Conservation (phyloP, 352 stramenopile species). For the Globisporangium nunn region DNA sequence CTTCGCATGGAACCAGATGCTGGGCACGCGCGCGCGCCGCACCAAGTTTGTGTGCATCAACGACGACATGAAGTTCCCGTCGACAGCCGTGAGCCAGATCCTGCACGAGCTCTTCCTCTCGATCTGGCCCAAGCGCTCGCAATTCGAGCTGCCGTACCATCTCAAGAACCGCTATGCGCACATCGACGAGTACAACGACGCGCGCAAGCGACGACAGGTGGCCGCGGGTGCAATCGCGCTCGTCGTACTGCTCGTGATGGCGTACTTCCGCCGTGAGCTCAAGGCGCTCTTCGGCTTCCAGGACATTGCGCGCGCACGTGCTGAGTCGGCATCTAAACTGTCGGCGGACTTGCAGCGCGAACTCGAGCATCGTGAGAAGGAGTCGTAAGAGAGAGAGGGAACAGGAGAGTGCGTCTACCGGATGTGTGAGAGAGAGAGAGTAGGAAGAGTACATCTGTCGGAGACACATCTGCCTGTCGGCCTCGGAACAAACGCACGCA, state of each 20-base stretch:
- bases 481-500: too few relatives aligned
- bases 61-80: conserved; percentile 91
- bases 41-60: conserved; percentile 97
- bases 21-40: conserved; percentile 85
- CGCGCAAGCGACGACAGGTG: conserved; percentile 36
- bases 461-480: conserved; percentile 2
- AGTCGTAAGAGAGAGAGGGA: conserved; percentile 6
- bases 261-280: conserved; percentile 54
- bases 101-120: conserved; percentile 90
- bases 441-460: too few relatives aligned
- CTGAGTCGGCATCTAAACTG: conserved; percentile 60
- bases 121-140: conserved; percentile 87
- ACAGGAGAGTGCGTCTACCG: too few relatives aligned
- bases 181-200: conserved; percentile 68
- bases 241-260: conserved; percentile 32
- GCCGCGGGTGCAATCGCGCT: conserved; percentile 21
- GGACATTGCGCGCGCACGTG: conserved; percentile 52
- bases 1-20: conserved; percentile 88
- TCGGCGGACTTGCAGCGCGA: conserved; percentile 34
- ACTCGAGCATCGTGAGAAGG: conserved; percentile 3
- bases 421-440: too few relatives aligned
- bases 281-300: conserved; percentile 58
- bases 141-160: conserved; percentile 89
- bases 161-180: conserved; percentile 83
- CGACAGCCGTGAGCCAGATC: conserved; percentile 71